phyloP scores from a whole-genome alignment of 305 asterid species.

The Fraxinus greggii region DNA sequence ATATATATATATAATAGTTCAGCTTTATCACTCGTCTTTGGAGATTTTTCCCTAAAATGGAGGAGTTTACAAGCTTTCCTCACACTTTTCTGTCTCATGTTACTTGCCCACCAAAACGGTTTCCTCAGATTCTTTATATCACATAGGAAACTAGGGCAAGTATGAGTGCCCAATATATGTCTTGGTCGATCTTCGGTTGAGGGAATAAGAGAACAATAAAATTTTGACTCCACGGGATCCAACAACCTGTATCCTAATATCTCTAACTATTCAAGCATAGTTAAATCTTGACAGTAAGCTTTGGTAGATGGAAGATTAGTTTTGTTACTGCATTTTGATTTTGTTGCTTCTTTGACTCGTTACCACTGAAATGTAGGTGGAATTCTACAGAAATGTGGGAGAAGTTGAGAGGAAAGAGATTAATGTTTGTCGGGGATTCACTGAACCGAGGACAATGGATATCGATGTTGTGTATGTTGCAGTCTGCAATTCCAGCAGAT shows the following conservation, averaged over 20 bases:
- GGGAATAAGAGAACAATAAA: not conserved
- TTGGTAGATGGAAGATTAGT: not conserved
- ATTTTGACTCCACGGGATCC: not conserved
- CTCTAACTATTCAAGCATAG: not conserved
- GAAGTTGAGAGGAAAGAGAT: conserved; percentile 80
- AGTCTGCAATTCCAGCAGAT: conserved; percentile 56
- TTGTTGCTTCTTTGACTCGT: conserved; percentile 14
- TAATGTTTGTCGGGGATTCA: conserved; percentile 94
- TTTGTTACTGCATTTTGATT: conserved; percentile 7
- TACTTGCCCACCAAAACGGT: not conserved
- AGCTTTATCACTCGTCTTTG: not conserved
- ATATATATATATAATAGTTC: not conserved
- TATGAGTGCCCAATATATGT: not conserved
- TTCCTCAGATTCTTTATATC: not conserved
- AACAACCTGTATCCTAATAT: not conserved
- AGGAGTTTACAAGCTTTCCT: not conserved
- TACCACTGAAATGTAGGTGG: conserved; percentile 56
- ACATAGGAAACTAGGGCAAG: not conserved
- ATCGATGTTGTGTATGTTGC: conserved; percentile 78
- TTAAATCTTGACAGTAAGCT: not conserved
- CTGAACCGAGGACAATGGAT: conserved; percentile 90
- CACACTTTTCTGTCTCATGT: not conserved
- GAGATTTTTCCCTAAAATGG: not conserved
- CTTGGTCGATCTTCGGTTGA: not conserved
- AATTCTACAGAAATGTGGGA: conserved; percentile 81